Base-by-base conservation (phyloP, 2,329 filamentous ascomycete genomes). In the Penicillium hordei region DNA sequence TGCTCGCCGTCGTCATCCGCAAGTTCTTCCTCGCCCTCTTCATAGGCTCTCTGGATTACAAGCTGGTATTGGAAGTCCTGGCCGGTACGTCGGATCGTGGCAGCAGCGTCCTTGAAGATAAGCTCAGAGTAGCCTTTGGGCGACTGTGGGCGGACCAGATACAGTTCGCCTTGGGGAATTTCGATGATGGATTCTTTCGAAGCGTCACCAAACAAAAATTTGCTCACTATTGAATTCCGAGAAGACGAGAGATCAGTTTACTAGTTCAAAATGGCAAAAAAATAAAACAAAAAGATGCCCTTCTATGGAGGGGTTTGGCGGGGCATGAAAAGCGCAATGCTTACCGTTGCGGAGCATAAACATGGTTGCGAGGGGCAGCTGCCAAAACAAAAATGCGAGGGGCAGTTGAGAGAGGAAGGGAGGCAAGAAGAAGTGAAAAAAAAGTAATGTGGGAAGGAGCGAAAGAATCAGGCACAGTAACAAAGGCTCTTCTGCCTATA, bases 81-180 rank as follows among this genome's bases (percentile, higher is more conserved):
- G 21, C 90, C 93, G 17, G 94, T 97, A 63, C 91, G 87, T 64
- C 95, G 89, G 70, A 99, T 95, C 62, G 89, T 91, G 52, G 93
- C 91, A 46, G 91, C 90, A 39, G 92, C 89, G 86, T 99, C 94
- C 76, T 94, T 96, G 83, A 97, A 99, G 77, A 99, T 96, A 72
- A 97, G 91, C 77, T 99, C 94, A 1, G 93, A 97, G 75, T 97
- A 97, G 65, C 94, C 94, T 76, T 99, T 99, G 57, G 93, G 92
- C 8, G 93, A 97, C 49, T 91, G 85, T 12, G 94, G 94, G 68
- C 94, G 90, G 68, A 99, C 94, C 66, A 99, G 89, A 76, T 97
- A 99, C 44, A 99, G 90, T 76, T 97, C 93, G 72, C 94, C 94
- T 76, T 97, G 92, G 17, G 93, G 87, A 43, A 99, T 88, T 74